Evolutionary conservation across 257 asterid genomes (phyloP).

Genomic region (Thymus quinquecostatus): DNA sequence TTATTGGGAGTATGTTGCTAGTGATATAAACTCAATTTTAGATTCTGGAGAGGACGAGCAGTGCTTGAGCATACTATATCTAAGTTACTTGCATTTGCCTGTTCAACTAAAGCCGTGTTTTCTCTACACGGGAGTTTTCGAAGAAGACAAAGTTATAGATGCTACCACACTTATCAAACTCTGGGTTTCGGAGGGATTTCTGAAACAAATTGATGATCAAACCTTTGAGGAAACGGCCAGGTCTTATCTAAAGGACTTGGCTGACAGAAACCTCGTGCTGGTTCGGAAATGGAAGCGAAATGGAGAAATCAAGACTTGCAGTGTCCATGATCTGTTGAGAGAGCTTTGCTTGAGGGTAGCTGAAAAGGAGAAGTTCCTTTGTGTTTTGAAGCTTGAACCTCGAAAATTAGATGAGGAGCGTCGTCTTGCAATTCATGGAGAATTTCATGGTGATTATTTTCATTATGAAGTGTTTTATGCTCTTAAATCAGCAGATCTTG

Average conservation of each 20-base stretch:
- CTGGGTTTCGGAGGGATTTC: slow-evolving; percentile 1
- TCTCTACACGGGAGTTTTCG: not conserved
- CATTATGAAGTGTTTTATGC: not conserved
- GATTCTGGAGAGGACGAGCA: not conserved
- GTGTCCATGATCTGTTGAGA: not conserved
- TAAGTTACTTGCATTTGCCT: not conserved
- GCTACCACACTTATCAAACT: not conserved
- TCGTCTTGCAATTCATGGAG: not conserved
- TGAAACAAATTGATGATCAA: not conserved
- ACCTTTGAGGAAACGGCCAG: not conserved
- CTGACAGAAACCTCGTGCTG: not conserved
- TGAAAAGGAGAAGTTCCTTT: not conserved
- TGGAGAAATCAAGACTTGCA: slow-evolving; percentile 4
- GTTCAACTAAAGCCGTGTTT: slow-evolving; percentile 1
- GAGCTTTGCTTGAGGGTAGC: not conserved
- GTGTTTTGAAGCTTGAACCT: not conserved
- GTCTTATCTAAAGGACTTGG: not conserved
- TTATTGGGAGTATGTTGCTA: not conserved
- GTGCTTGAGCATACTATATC: not conserved
- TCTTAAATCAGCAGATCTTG: not conserved
- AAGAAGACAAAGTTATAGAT: not conserved
- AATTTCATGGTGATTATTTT: not conserved
- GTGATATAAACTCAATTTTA: not conserved
- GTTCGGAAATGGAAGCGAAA: not conserved
- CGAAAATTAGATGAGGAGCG: not conserved